Base-by-base conservation (phyloP, 176 grass and related monocot species). In the Triticum turgidum region DNA sequence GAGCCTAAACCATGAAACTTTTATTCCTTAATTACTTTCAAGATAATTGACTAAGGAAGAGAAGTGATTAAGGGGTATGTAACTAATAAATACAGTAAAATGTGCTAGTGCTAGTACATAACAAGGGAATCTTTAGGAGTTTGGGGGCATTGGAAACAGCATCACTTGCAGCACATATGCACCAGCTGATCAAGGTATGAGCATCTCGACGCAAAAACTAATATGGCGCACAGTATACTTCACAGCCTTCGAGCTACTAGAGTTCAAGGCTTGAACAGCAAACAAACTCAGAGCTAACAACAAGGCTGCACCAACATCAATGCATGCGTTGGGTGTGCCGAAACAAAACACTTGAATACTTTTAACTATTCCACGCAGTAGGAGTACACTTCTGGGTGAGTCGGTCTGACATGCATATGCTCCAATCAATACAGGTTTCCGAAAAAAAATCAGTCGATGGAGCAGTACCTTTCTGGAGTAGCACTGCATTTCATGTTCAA, bases 121-220 rank as follows among this genome's bases (percentile, higher is more conserved):
- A 45, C 71, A 52, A 56, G 81, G 69, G 89, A 91, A 91, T 81
- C 70, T 91, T 81, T 91, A 64, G 86, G 77, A 78, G 70, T 81
- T 63, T 85, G 85, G 69, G 67, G 32, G 4, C 86, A 71, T 77
- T 56, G 89, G 86, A 72, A 77, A 70, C 86, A 85, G 17, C 77
- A 52, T 87, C 74, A 37, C 69, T 38, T 73, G 22, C 49, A 85
- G 22, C 22, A 24, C 72, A 70, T 51, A 76, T 17, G 65, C 65
- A 54, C 58, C 78, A 79, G 25, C 89, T 29, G 42, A 75, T 75
- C 66, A 67, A 84, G 61, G 61, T 69, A 59, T 51, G 54, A 88
- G 89, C 82, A 91, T 88, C 77, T 88, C 51, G 39, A 85, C 32
- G 70, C 62, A 91, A 88, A 88, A 88, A 85, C 77, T 69, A 81